phyloP scores from a whole-genome alignment of 768 basidiomycete species.

The Infundibulicybe gibba region DNA sequence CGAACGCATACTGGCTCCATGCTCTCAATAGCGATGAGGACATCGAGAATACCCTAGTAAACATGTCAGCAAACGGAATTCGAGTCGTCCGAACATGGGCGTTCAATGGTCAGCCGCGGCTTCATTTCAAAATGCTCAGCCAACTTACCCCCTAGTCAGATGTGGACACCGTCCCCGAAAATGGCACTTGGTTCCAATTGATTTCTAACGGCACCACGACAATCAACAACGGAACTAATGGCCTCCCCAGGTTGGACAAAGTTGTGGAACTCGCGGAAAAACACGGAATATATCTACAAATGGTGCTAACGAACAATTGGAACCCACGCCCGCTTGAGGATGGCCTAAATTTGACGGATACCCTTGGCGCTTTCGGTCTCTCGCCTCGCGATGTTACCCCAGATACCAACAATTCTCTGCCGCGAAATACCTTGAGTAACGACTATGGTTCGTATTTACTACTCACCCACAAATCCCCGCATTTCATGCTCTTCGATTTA shows the following conservation, averaged over 20 bases:
- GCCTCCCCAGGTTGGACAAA: constrained; percentile 60
- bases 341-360: background rate
- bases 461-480: background rate
- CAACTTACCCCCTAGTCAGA: constrained; percentile 24
- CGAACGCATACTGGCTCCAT: constrained; percentile 67
- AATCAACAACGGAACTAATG: constrained; percentile 59
- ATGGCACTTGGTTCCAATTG: constrained; percentile 64
- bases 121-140: background rate
- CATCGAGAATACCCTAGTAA: constrained; percentile 52
- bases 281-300: constrained; percentile 46
- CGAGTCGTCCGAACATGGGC: constrained; percentile 67
- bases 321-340: constrained; percentile 22
- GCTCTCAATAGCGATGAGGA: constrained; percentile 50
- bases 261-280: constrained; percentile 51
- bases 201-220: constrained; percentile 48
- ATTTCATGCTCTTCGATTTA: constrained; percentile 12
- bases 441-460: constrained; percentile 45
- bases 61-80: constrained; percentile 53
- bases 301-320: constrained; percentile 63
- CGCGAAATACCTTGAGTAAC: constrained; percentile 56
- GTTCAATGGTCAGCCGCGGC: constrained; percentile 51
- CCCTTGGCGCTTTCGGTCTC: constrained; percentile 5
- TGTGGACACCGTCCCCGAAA: constrained; percentile 46
- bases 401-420: constrained; percentile 34
- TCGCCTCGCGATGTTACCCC: constrained; percentile 31